These are phyloP conservation scores for Artemisia annua DNA, from an alignment of 129 eudicot genomes.

Conservation along the genomic window DNA sequence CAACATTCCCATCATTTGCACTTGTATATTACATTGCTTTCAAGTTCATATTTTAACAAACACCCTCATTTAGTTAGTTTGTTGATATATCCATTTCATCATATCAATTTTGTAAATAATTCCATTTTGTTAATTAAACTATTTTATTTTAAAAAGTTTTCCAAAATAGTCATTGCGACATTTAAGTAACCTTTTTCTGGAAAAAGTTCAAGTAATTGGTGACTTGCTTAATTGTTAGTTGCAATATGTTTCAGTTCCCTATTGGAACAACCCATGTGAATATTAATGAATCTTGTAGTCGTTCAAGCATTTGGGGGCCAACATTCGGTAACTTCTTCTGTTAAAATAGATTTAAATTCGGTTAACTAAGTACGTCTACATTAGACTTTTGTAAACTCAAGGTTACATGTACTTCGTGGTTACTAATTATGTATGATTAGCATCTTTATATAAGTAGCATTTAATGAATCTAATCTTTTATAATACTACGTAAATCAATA, in stretches of 20 bases:
- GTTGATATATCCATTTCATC: conserved; percentile 20
- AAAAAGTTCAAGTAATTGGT: not conserved
- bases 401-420: too few species aligned
- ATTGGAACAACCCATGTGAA: conserved; percentile 4
- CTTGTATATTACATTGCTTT: conserved; percentile 22
- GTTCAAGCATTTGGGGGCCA: not conserved
- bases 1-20: conserved; percentile 24
- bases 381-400: too few species aligned
- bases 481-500: too few species aligned
- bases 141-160: not conserved
- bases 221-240: not conserved
- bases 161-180: not conserved
- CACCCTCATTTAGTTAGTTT: conserved; percentile 21
- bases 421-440: too few species aligned
- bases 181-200: not conserved
- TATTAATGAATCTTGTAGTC: not conserved
- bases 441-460: too few species aligned
- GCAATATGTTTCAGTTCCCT: conserved; percentile 5
- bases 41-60: conserved; percentile 32
- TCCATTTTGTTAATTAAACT: not conserved
- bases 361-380: not conserved
- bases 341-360: not conserved
- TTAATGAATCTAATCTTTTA: too few species aligned
- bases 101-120: not conserved
- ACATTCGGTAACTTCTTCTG: not conserved